phyloP scores from a whole-genome alignment of 306 rosid species.

The Glycyrrhiza uralensis region DNA sequence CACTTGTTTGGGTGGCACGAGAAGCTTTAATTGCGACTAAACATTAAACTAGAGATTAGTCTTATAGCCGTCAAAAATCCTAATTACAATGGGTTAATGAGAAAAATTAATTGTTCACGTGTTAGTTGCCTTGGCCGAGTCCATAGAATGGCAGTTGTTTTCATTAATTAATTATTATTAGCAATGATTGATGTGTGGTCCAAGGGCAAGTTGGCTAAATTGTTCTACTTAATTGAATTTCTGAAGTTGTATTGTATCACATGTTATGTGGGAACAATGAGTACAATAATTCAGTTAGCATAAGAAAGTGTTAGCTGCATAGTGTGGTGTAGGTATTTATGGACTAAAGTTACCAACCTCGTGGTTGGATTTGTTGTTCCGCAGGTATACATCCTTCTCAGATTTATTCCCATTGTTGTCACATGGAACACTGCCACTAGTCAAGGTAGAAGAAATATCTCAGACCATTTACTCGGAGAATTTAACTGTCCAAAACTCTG shows the following conservation, averaged over 20 bases:
- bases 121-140: too few relatives aligned
- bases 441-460: conserved; percentile 85
- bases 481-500: conserved; percentile 76
- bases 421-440: conserved; percentile 58
- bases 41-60: too few relatives aligned
- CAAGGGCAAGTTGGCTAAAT: not conserved
- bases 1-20: too few relatives aligned
- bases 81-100: too few relatives aligned
- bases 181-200: not conserved
- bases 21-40: too few relatives aligned
- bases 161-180: not conserved
- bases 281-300: not conserved
- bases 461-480: conserved; percentile 72
- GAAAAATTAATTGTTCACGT: too few relatives aligned
- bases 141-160: not conserved
- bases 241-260: not conserved
- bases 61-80: too few relatives aligned
- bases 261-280: not conserved
- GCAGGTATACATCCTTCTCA: conserved; percentile 77
- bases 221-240: not conserved
- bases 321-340: too few relatives aligned
- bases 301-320: not conserved
- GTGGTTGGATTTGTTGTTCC: conserved; percentile 10
- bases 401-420: conserved; percentile 82
- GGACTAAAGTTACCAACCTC: not conserved